Conservation (phyloP, 129 eudicot species). For the Pseudognaphalium luteoalbum region DNA sequence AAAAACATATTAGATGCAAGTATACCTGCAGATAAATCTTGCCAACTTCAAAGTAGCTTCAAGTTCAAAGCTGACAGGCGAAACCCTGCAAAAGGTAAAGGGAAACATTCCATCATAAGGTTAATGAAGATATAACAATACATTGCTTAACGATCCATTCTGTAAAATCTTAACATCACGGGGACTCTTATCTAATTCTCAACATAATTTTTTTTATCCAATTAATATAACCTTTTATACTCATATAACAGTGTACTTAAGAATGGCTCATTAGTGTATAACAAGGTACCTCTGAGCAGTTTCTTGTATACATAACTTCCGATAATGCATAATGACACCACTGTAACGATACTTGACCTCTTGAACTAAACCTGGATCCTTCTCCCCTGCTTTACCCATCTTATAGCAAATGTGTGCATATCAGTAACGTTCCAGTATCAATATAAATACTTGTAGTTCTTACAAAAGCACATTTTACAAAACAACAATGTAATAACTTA, state of each 20-base stretch:
- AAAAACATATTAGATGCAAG: not conserved
- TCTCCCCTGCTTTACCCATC: slow-evolving; percentile 75
- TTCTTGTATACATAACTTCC: slow-evolving; percentile 84
- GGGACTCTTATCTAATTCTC: not conserved
- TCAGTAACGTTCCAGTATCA: slow-evolving; percentile 9
- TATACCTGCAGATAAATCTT: slow-evolving; percentile 87
- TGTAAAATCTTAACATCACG: slow-evolving; percentile 10
- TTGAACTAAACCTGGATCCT: slow-evolving; percentile 73
- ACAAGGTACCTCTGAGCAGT: slow-evolving; percentile 71
- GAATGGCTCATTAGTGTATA: not conserved
- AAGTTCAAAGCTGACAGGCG: slow-evolving; percentile 95
- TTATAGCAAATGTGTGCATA: slow-evolving; percentile 23
- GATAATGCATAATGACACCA: slow-evolving; percentile 85
- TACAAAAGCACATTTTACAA: slow-evolving; percentile 21
- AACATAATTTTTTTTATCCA: slow-evolving; percentile 10
- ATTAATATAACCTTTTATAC: not conserved
- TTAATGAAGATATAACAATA: slow-evolving; percentile 3
- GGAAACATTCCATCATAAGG: slow-evolving; percentile 15
- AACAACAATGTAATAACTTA: not conserved
- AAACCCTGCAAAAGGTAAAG: slow-evolving; percentile 56
- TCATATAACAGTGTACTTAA: not conserved
- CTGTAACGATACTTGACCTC: slow-evolving; percentile 90
- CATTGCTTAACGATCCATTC: not conserved
- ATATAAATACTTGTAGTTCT: not conserved
- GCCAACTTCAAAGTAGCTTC: slow-evolving; percentile 95